Evolutionary conservation across 2,329 filamentous ascomycete genomes (phyloP).

Genomic region (Aspergillus latus): DNA sequence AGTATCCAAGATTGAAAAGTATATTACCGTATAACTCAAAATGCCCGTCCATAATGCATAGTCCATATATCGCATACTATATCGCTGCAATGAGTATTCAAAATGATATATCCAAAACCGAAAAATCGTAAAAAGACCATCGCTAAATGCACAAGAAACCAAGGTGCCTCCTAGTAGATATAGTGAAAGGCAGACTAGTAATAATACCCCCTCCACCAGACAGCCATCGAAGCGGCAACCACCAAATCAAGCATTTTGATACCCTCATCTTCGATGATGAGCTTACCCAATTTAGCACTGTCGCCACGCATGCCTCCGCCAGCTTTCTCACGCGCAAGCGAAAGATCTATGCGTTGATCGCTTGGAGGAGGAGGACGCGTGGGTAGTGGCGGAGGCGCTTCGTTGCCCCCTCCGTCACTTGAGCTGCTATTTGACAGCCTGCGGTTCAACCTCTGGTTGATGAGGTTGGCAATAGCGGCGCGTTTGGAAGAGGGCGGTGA

Average conservation of each 20-base stretch:
- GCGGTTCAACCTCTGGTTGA: slow-evolving; percentile 34
- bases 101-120: neutral
- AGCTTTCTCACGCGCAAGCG: slow-evolving; percentile 76
- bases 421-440: slow-evolving; percentile 33
- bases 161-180: neutral
- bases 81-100: neutral
- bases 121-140: neutral
- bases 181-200: slow-evolving; percentile 21
- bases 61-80: neutral
- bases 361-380: slow-evolving; percentile 30
- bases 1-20: neutral
- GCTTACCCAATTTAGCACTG: slow-evolving; percentile 87
- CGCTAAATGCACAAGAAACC: neutral
- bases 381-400: slow-evolving; percentile 6
- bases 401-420: slow-evolving; percentile 25
- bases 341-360: slow-evolving; percentile 63
- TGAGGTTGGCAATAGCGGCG: slow-evolving; percentile 30
- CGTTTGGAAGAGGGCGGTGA: slow-evolving; percentile 28
- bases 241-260: slow-evolving; percentile 93
- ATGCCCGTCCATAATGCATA: neutral
- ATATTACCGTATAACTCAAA: neutral
- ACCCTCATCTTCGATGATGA: slow-evolving; percentile 85
- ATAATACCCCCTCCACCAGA: slow-evolving; percentile 88
- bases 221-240: slow-evolving; percentile 83
- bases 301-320: slow-evolving; percentile 84